Base-by-base conservation (phyloP, 2,329 filamentous ascomycete species). In the Davidsoniella australis region DNA sequence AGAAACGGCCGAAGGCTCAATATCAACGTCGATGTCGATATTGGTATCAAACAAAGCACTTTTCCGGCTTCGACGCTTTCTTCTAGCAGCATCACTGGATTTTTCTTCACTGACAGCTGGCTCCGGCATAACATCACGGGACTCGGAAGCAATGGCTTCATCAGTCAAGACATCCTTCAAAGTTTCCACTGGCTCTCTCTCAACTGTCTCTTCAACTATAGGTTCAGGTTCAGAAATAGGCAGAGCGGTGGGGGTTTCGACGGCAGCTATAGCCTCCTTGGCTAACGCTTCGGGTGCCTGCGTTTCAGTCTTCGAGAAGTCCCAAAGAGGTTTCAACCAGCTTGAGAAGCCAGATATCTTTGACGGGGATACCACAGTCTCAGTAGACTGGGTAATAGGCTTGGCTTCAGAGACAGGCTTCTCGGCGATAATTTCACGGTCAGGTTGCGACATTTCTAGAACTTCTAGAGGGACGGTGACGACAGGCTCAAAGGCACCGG, bases 31-130 rank as follows among this genome's bases (percentile, higher is more conserved):
- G 29, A 26, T 12, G 7, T 23, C 23, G 20, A 26, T 10, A 18
- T 50, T 36, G 2, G 9, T 23, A 29, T 46, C 24, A 6, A 45
- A 20, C 5, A 12, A 23, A 2, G 24, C 17, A 24, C 18, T 9
- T 33, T 38, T 47, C 6, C 33, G 49, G 20, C 39, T 47, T 6
- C 44, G 44, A 17, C 49, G 49, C 24, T 40, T 47, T 40, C 47
- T 51, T 14, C 38, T 20, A 37, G 49, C 45, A 8, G 38, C 42
- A 23, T 41, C 38, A 18, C 44, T 46, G 2, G 18, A 20, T 38
- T 14, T 39, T 46, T 46, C 18, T 10, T n/a, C 9, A 14, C 41
- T 37, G 7, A 24, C 24, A 4, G 40, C 10, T 24, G 12, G n/a
- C 40, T 20, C 18, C 8, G 40, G 40, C 12, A 24, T 4, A 20